A percentile compares a stretch with the other conserved stretches of the same genome.
phyloP scores from a whole-genome alignment of 169 alveolate species.

The Eimeria maxima region DNA sequence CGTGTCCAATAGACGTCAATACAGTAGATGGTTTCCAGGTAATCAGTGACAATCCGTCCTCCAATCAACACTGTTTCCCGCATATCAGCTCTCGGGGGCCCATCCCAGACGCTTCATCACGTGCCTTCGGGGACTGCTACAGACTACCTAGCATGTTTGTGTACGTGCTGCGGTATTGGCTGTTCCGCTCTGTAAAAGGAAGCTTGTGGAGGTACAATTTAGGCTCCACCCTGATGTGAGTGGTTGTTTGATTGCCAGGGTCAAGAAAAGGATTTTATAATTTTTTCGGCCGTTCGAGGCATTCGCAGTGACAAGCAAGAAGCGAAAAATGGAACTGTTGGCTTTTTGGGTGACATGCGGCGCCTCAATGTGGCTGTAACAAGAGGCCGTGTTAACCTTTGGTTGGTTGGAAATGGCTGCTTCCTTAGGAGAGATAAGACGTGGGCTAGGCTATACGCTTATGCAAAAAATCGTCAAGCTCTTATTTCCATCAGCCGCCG shows the following conservation, averaged over 20 bases:
- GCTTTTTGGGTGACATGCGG: constrained; percentile 85
- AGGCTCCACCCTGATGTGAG: not conserved
- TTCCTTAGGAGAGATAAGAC: constrained; percentile 78
- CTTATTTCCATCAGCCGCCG: constrained; percentile 79
- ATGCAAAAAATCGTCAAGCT: constrained; percentile 78
- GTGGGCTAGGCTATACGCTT: constrained; percentile 82
- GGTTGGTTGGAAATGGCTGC: constrained; percentile 86
- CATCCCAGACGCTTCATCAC: not conserved
- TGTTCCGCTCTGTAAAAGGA: not conserved
- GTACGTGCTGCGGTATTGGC: not conserved
- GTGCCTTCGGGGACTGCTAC: not conserved
- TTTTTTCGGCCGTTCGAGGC: constrained; percentile 84
- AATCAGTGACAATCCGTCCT: not conserved
- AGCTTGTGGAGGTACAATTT: not conserved
- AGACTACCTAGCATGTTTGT: not conserved
- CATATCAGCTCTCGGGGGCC: not conserved
- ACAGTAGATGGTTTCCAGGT: constrained; percentile 89
- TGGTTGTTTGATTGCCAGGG: constrained; percentile 79
- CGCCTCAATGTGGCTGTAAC: constrained; percentile 88
- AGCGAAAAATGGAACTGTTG: constrained; percentile 77
- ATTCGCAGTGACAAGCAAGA: constrained; percentile 66
- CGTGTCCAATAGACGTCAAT: constrained; percentile 87
- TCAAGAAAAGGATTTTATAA: constrained; percentile 85
- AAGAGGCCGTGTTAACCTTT: constrained; percentile 83
- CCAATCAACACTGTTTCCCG: not conserved